Conservation (phyloP, 306 rosid genomes). For the Cajanus cajan region DNA sequence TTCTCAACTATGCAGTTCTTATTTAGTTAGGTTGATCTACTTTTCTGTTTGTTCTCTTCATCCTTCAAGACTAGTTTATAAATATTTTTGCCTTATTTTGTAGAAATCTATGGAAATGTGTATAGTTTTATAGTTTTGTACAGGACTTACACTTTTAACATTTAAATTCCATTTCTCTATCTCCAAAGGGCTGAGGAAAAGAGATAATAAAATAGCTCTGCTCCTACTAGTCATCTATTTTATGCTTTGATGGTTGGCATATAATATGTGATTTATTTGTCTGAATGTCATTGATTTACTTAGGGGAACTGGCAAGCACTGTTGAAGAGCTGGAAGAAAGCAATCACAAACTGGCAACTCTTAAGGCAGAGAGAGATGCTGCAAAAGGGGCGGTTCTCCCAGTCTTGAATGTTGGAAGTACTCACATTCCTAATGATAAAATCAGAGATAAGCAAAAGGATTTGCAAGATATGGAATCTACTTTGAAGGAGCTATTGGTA, state of each 20-base stretch:
- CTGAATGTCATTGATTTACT: constrained; percentile 38
- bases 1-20: neutral
- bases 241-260: constrained; percentile 18
- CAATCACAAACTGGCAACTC: constrained; percentile 61
- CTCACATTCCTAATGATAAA: constrained; percentile 58
- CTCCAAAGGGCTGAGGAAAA: neutral
- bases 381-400: constrained; percentile 78
- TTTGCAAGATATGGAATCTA: constrained; percentile 80
- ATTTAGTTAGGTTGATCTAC: neutral
- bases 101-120: neutral
- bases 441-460: constrained; percentile 81
- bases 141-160: neutral
- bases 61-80: neutral
- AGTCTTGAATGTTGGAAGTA: constrained; percentile 59
- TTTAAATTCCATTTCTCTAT: constrained; percentile 5
- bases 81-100: neutral
- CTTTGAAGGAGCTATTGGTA: constrained; percentile 81
- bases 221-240: constrained; percentile 6
- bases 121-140: neutral
- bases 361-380: constrained; percentile 72
- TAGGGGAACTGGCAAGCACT: constrained; percentile 71
- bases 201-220: neutral
- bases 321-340: constrained; percentile 70
- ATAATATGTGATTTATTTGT: constrained; percentile 7
- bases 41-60: neutral